Conservation (phyloP, 1,284 basidiomycete genomes). For the Ceratobasidium sp. region DNA sequence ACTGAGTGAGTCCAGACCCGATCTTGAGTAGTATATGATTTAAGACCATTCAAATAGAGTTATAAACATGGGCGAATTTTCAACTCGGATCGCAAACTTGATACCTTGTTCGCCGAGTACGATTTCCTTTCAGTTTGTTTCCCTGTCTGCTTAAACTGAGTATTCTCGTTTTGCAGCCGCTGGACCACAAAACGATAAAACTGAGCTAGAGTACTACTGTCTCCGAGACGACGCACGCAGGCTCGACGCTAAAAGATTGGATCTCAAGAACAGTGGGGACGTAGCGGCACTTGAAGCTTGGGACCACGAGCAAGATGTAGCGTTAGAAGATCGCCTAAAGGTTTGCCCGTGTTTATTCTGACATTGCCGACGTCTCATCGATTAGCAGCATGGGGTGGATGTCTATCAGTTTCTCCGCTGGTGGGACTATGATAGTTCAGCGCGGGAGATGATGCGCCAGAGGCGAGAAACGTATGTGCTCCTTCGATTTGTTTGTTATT, state of each 20-base stretch:
- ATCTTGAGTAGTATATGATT: no score
- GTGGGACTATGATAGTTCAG: not conserved
- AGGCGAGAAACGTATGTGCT: not conserved
- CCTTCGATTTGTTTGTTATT: not conserved
- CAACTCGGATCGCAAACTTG: not conserved
- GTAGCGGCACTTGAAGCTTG: not conserved
- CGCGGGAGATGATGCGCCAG: not conserved
- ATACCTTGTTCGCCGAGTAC: not conserved
- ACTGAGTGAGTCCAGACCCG: not conserved
- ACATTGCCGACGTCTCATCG: not conserved
- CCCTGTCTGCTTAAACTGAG: not conserved
- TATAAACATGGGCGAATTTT: not conserved
- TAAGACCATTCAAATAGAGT: no score
- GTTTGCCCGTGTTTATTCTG: not conserved
- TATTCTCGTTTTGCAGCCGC: not conserved
- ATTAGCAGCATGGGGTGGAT: not conserved
- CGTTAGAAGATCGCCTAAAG: not conserved
- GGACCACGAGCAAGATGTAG: not conserved
- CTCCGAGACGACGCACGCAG: not conserved
- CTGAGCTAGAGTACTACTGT: not conserved
- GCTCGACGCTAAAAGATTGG: not conserved
- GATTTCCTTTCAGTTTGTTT: no score
- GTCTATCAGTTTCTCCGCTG: not conserved
- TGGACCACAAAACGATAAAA: not conserved
- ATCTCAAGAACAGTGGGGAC: not conserved